Base-by-base conservation (phyloP, 768 basidiomycete genomes). In the Amanita molliuscula region DNA sequence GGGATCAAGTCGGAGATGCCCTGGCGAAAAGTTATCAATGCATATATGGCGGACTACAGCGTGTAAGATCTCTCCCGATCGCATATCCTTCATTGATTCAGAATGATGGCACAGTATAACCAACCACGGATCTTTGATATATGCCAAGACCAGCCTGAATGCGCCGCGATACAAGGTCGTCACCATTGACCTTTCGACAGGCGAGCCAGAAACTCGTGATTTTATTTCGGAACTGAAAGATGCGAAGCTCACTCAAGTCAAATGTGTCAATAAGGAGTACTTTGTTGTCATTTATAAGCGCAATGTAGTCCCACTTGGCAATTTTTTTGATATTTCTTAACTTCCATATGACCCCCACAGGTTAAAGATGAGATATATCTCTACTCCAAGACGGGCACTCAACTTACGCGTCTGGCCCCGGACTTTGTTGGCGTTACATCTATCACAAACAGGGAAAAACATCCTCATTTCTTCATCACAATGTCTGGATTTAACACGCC, bases 231-330 rank as follows among this genome's bases (percentile, higher is more conserved):
- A n/a, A n/a, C n/a, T n/a, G n/a, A n/a, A n/a, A n/a, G n/a, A n/a
- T n/a, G n/a, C n/a, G n/a, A n/a, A n/a, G n/a, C n/a, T n/a, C n/a
- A n/a, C n/a, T n/a, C n/a, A n/a, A n/a, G n/a, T n/a, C n/a, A n/a
- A n/a, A n/a, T n/a, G n/a, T n/a, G n/a, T n/a, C n/a, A n/a, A n/a
- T n/a, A n/a, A 35, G 26, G 33, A 11, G 13, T 47, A 47, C 29
- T 47, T 47, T 18, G 46, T 34, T n/a, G 6, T 31, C 3, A 47
- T 47, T 6, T 47, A 47, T 9, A 33, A 47, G 46, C 46, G 46
- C 4, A 47, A 47, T 16, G 46, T 47, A 34, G 15, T 46, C 7
- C 6, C n/a, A 31, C n/a, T 11, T 31, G 11, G 29, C 29, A 31
- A 11, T 31, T 31, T 11, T 31, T 11, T 31, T 31, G 29, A 6